Conservation (phyloP, 2,329 filamentous ascomycete genomes). For the Dothistroma pini region DNA sequence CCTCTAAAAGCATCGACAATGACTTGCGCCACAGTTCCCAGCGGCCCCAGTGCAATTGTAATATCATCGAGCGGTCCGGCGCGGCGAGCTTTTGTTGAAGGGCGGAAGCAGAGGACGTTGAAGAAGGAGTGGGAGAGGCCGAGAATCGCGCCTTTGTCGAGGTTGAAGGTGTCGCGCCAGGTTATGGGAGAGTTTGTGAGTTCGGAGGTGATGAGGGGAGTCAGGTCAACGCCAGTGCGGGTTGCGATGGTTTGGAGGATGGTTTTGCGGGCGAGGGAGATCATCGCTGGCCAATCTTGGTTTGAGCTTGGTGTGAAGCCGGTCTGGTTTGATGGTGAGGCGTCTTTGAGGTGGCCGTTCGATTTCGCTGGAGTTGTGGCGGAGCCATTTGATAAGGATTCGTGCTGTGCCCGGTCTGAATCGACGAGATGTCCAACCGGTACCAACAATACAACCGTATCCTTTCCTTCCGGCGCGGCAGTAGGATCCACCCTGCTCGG, state of each 20-base stretch:
- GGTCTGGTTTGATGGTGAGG: constrained; percentile 28
- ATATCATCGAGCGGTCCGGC: constrained; percentile 37
- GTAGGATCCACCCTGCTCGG: constrained; percentile 65
- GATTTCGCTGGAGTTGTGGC: constrained; percentile 36
- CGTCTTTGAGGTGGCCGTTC: constrained; percentile 23
- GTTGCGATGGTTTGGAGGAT: constrained; percentile 59
- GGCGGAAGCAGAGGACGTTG: constrained; percentile 66
- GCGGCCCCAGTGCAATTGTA: constrained; percentile 25
- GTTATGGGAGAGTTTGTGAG: constrained; percentile 61
- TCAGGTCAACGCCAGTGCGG: constrained; percentile 56
- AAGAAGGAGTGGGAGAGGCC: constrained; percentile 71
- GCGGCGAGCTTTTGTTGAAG: constrained; percentile 56
- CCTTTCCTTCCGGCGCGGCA: constrained; percentile 63
- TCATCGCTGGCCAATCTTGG: constrained; percentile 61
- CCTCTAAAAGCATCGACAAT: constrained; percentile 26
- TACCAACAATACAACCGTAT: constrained; percentile 66
- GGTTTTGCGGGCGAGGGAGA: constrained; percentile 55
- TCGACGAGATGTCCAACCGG: constrained; percentile 65
- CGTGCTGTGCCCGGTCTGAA: not conserved
- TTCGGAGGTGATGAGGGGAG: constrained; percentile 56
- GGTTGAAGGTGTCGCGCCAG: constrained; percentile 67
- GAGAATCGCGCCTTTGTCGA: constrained; percentile 70
- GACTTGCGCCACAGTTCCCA: constrained; percentile 26
- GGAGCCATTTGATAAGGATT: constrained; percentile 34
- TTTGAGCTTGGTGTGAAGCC: constrained; percentile 41